Evolutionary conservation across 208 protist genomes (phyloP).

Genomic region (Wallacemonas rigidus): DNA sequence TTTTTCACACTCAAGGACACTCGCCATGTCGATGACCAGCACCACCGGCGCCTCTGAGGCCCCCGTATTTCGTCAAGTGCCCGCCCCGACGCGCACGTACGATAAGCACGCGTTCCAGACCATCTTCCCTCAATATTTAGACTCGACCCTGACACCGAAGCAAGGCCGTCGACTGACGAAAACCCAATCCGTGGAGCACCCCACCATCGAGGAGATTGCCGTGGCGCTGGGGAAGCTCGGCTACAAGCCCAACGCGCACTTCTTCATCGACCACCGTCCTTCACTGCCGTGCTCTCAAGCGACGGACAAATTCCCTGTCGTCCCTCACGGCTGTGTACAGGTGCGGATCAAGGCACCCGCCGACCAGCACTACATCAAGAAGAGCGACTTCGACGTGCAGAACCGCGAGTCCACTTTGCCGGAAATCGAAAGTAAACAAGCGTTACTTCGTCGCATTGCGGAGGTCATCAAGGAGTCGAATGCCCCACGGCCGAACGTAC

Average conservation of each 20-base stretch:
- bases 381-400: slow-evolving; percentile 88
- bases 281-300: slow-evolving; percentile 73
- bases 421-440: slow-evolving; percentile 72
- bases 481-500: slow-evolving; percentile 33
- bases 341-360: slow-evolving; percentile 74
- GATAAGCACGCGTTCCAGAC: slow-evolving; percentile 79
- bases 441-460: slow-evolving; percentile 69
- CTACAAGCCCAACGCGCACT: slow-evolving; percentile 38
- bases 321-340: slow-evolving; percentile 78
- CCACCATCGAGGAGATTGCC: slow-evolving; percentile 69
- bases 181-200: slow-evolving; percentile 64
- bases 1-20: not conserved
- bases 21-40: not conserved
- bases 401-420: slow-evolving; percentile 57
- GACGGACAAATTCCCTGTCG: slow-evolving; percentile 50
- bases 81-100: slow-evolving; percentile 29
- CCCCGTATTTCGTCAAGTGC: slow-evolving; percentile 15
- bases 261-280: slow-evolving; percentile 46
- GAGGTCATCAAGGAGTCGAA: slow-evolving; percentile 67
- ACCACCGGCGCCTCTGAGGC: slow-evolving; percentile 4
- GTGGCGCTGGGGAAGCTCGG: slow-evolving; percentile 56
- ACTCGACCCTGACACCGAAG: slow-evolving; percentile 65
- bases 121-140: slow-evolving; percentile 89
- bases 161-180: slow-evolving; percentile 80
- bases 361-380: slow-evolving; percentile 85